Base-by-base conservation (phyloP, 2,329 filamentous ascomycete species). In the Claviceps arundinis region DNA sequence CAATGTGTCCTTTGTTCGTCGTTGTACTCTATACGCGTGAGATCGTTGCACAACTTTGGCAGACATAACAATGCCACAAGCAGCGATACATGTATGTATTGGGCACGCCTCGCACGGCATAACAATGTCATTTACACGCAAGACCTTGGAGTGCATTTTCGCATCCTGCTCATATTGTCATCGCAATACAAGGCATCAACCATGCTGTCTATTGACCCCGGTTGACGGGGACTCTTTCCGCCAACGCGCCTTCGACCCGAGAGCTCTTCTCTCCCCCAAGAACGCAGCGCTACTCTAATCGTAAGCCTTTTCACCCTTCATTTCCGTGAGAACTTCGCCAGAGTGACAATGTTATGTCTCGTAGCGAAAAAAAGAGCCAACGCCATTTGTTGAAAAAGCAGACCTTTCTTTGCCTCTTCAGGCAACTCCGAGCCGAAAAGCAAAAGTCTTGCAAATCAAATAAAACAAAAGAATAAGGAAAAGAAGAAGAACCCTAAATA, bases 321-420 rank as follows among this genome's bases (percentile, higher is more conserved):
- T 34, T 11, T 34, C 30, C 30, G 9, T 58, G 50, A 58, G 59
- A 59, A 54, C 14, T 58, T 30, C 14, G 43, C 43, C 43, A 17
- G 11, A 26, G 43, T 63, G 63, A 62, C 61, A 37, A 48, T 52
- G 65, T 64, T 62, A 65, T 55, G 48, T 65, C 60, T 64, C 64
- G 62, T 63, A 66, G 62, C 65, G 64, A 60, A 56, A 62, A 62
- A 65, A 64, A 59, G 56, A 62, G 51, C 62, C 62, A 65, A 67
- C 65, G 65, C 65, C 62, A 59, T 67, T 65, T 68, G 65, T 64
- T 68, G 64, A 67, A 68, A 68, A 65, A 68, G 63, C 64, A 68
- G 60, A 60, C 61, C 61, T 58, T 65, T 68, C n/a, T 65, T 63
- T 62, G 64, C 16, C 42, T 41, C 40, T 41, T 30, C n/a, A 5